phyloP scores from a whole-genome alignment of 176 grass and related monocot species.

The Raddia guianensis region DNA sequence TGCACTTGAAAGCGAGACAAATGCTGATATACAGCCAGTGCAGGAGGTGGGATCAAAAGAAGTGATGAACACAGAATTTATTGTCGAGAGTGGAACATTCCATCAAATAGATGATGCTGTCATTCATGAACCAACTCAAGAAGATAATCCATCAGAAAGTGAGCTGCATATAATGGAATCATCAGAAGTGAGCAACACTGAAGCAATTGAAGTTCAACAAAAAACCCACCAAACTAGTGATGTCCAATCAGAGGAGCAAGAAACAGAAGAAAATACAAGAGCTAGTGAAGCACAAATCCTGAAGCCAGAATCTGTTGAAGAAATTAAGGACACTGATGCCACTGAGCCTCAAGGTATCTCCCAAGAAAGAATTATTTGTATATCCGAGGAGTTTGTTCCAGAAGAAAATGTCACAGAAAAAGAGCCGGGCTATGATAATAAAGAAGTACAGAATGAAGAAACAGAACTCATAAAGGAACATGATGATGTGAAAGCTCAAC shows the following conservation, averaged over 20 bases:
- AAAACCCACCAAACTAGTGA: not conserved
- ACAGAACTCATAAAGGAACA: not conserved
- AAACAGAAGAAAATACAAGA: constrained; percentile 34
- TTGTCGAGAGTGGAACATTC: not conserved
- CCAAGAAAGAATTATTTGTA: constrained; percentile 18
- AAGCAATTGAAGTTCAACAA: constrained; percentile 29
- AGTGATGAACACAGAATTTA: not conserved
- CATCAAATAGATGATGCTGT: constrained; percentile 1
- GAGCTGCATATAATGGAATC: constrained; percentile 27
- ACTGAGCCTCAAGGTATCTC: not conserved
- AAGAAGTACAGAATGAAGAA: constrained; percentile 22
- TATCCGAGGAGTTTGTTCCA: constrained; percentile 24
- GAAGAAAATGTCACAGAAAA: constrained; percentile 34
- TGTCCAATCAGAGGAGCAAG: constrained; percentile 20
- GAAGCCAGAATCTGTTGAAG: constrained; percentile 30
- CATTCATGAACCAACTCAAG: constrained; percentile 24
- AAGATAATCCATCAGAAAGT: constrained; percentile 13
- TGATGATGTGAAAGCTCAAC: constrained; percentile 21
- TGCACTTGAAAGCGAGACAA: constrained; percentile 14
- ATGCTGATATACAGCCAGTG: constrained; percentile 27
- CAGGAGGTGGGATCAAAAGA: constrained; percentile 33
- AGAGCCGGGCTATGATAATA: constrained; percentile 5
- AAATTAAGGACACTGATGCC: constrained; percentile 17
- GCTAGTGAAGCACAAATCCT: constrained; percentile 1
- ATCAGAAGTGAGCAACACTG: constrained; percentile 17